Base-by-base conservation (phyloP, 768 basidiomycete species). In the Kwoniella dejecticola region DNA sequence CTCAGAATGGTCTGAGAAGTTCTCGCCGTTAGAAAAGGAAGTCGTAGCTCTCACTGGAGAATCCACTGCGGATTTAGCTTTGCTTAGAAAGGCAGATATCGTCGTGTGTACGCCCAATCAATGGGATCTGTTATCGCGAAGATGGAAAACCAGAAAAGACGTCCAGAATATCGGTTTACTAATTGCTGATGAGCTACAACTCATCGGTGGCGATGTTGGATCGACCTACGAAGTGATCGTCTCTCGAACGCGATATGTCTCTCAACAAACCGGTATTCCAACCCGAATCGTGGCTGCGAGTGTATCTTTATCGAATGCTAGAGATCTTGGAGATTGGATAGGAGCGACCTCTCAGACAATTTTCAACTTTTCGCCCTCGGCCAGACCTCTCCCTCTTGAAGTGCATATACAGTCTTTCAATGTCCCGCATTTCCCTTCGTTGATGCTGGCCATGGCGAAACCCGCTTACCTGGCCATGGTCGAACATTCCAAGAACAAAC, bases 391-490 rank as follows among this genome's bases (percentile, higher is more conserved):
- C 11, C 93, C 96, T 66, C 89, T 99, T 87, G 92, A 97, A 60
- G 93, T 99, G 48, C 94, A 98, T 74, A 81, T 99, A 7, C 96
- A 99, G 73, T 92, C 90, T 41, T 99, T 96, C 82, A 85, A 85
- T 26, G 90, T 93, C 46, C 91, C 93, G n/a, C 96, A 98, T 74
- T 96, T 95, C 86, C 93, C 96, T 0, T 96, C 93, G 0, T 82
- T 99, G 41, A 98, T 99, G 95, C 91, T 98, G 62, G 85, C 93
- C 45, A 98, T 99, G 96, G 93, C 94, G 8, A 98, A 98, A 76
- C 96, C 96, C 0, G 90, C 95, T 0, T 98, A 97, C 77, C 85
- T 98, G 6, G 88, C 94, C 29, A 89, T 97, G 62, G 81, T 87
- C 44, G 95, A 99, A 74, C 87, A 92, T 66, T 88, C 96, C 0